Conservation (phyloP, 1,139 yeast genomes). For the Citeromyces hawaiiensis region DNA sequence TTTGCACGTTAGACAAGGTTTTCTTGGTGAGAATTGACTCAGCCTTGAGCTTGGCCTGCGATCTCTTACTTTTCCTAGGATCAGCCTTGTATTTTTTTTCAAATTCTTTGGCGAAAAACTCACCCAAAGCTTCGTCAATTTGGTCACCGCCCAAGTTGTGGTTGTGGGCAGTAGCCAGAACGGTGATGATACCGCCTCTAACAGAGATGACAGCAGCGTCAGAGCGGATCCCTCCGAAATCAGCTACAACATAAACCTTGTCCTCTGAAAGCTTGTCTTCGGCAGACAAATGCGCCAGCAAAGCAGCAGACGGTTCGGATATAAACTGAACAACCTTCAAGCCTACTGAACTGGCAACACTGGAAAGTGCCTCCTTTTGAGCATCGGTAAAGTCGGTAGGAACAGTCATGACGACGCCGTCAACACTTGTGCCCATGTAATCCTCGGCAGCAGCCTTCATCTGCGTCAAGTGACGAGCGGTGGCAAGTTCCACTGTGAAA, state of each 20-base stretch:
- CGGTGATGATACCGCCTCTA: conserved; percentile 88
- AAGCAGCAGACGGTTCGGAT: conserved; percentile 88
- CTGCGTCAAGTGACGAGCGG: conserved; percentile 73
- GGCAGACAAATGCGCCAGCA: conserved; percentile 57
- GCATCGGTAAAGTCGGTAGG: conserved; percentile 77
- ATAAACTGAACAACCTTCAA: conserved; percentile 76
- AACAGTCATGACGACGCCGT: conserved; percentile 78
- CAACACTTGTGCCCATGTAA: conserved; percentile 70
- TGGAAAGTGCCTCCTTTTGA: conserved; percentile 54
- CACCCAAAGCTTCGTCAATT: conserved; percentile 70
- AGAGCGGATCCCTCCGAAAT: conserved; percentile 92
- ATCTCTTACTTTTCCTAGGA: conserved; percentile 72
- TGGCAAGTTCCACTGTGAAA: conserved; percentile 62
- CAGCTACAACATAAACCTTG: conserved; percentile 83
- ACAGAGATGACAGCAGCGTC: conserved; percentile 92
- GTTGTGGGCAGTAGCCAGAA: conserved; percentile 79
- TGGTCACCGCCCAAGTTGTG: conserved; percentile 77
- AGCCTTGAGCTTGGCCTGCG: conserved; percentile 76
- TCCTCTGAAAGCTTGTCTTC: conserved; percentile 49
- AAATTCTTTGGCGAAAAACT: conserved; percentile 85
- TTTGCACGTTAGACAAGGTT: conserved; percentile 81
- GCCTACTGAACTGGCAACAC: conserved; percentile 59
- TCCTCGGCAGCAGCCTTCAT: conserved; percentile 86
- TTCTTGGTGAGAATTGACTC: conserved; percentile 82
- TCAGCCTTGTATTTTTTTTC: conserved; percentile 76